phyloP scores from a whole-genome alignment of 2,329 filamentous ascomycete genomes.

The Botrytis pseudocinerea region DNA sequence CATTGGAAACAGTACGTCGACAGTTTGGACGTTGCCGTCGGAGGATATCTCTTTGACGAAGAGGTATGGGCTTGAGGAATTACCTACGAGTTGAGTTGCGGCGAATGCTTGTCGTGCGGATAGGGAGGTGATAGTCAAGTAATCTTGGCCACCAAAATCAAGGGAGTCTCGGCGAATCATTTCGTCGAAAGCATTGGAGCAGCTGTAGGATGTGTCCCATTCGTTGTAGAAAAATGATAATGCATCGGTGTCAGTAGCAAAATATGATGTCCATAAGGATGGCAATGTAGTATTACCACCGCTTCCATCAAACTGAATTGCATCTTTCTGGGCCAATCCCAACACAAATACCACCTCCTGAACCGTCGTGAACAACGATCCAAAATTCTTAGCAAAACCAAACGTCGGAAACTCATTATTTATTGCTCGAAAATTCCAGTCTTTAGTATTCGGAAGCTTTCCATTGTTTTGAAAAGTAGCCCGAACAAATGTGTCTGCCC shows the following conservation, averaged over 20 bases:
- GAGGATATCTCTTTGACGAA: conserved; percentile 82
- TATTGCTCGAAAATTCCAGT: conserved; percentile 65
- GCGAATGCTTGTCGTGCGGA: conserved; percentile 48
- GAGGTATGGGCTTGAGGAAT: conserved; percentile 46
- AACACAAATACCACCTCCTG: conserved; percentile 65
- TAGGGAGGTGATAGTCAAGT: conserved; percentile 48
- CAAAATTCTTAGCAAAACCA: conserved; percentile 67
- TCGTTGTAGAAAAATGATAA: conserved; percentile 75
- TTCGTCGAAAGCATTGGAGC: conserved; percentile 65
- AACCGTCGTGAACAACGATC: conserved; percentile 28
- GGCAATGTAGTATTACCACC: conserved; percentile 65
- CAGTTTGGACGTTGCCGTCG: conserved; percentile 82
- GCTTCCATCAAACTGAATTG: conserved; percentile 72
- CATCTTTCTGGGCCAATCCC: conserved; percentile 72
- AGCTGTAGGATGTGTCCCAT: conserved; percentile 58
- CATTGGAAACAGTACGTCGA: conserved; percentile 84
- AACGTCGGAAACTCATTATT: conserved; percentile 77
- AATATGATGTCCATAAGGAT: conserved; percentile 77
- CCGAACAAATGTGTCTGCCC: conserved; percentile 65
- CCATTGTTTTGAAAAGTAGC: conserved; percentile 64
- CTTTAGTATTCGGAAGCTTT: conserved; percentile 62
- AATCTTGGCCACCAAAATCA: conserved; percentile 63
- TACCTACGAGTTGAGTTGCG: conserved; percentile 51
- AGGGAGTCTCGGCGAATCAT: conserved; percentile 67
- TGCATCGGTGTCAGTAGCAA: conserved; percentile 60